Percentiles rank a stretch among this genome's conserved stretches.
Conservation (phyloP, 1,284 basidiomycete species). For the Austroboletus novae-zelandiae region DNA sequence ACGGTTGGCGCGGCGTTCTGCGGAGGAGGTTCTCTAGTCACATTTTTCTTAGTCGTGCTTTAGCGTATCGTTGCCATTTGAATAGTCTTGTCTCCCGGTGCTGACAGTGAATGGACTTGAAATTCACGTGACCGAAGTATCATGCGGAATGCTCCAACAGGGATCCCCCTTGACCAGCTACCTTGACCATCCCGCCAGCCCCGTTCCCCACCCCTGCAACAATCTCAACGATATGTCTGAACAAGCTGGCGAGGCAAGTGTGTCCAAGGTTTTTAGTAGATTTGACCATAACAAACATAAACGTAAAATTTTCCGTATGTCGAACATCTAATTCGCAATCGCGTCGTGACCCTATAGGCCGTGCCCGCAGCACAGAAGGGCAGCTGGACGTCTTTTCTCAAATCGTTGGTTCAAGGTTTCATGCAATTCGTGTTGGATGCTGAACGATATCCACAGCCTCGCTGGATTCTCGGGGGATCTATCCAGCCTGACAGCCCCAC, state of each 20-base stretch:
- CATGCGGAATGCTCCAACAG: too few relatives aligned
- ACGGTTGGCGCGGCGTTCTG: conserved; percentile 77
- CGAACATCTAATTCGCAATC: conserved; percentile 22
- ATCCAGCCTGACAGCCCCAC: conserved; percentile 92
- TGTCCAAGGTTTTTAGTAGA: conserved; percentile 25
- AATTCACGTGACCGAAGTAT: conserved; percentile 20
- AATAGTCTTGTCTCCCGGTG: conserved; percentile 12
- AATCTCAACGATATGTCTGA: conserved; percentile 33
- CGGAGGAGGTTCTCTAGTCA: conserved; percentile 71
- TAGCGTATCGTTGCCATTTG: conserved; percentile 18
- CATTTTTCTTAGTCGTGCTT: conserved; percentile 5
- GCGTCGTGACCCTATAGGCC: conserved; percentile 45
- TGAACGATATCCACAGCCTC: conserved; percentile 48
- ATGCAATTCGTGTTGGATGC: background rate
- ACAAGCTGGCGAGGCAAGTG: conserved; percentile 43
- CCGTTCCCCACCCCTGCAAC: conserved; percentile 2
- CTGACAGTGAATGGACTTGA: too few relatives aligned
- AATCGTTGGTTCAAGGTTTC: conserved; percentile 56
- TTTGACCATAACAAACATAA: conserved; percentile 32
- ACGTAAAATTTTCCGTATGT: conserved; percentile 33
- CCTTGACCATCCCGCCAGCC: conserved; percentile 15
- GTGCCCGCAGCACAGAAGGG: conserved; percentile 71
- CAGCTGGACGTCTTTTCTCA: conserved; percentile 79
- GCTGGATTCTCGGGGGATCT: conserved; percentile 90
- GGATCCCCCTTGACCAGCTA: conserved; percentile 1